Percentiles rank a stretch among this genome's conserved stretches.
Evolutionary conservation across 169 alveolate species (phyloP).

Genomic region (Plasmodium sp.): DNA sequence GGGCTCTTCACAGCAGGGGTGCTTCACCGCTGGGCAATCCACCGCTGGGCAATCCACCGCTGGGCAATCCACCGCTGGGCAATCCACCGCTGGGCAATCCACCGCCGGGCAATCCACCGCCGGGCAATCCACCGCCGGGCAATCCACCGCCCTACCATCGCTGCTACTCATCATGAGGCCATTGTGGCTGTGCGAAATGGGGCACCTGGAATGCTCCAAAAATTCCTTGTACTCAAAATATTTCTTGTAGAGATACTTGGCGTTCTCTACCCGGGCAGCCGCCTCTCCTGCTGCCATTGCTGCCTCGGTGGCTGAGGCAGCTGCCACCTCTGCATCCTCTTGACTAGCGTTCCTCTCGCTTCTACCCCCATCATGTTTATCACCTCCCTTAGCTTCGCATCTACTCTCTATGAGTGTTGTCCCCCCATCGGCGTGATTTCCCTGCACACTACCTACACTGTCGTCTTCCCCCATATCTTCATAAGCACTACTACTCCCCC

Average conservation of each 20-base stretch:
- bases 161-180: background rate
- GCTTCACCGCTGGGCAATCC: background rate
- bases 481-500: background rate
- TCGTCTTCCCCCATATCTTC: background rate
- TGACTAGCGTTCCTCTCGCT: background rate
- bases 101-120: too few species aligned
- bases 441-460: background rate
- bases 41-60: too few species aligned
- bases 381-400: background rate
- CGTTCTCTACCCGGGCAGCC: background rate
- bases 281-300: background rate
- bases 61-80: too few species aligned
- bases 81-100: too few species aligned
- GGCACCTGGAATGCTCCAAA: background rate
- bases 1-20: background rate
- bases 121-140: too few species aligned
- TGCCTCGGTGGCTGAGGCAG: background rate
- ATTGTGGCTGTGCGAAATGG: background rate
- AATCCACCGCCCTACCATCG: background rate
- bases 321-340: background rate
- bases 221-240: constrained; percentile 24
- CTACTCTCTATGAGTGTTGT: background rate
- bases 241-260: background rate
- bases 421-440: background rate
- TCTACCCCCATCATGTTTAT: background rate